Evolutionary conservation across 2,329 filamentous ascomycete species (phyloP).

Genomic region (Claviceps humidiphila): DNA sequence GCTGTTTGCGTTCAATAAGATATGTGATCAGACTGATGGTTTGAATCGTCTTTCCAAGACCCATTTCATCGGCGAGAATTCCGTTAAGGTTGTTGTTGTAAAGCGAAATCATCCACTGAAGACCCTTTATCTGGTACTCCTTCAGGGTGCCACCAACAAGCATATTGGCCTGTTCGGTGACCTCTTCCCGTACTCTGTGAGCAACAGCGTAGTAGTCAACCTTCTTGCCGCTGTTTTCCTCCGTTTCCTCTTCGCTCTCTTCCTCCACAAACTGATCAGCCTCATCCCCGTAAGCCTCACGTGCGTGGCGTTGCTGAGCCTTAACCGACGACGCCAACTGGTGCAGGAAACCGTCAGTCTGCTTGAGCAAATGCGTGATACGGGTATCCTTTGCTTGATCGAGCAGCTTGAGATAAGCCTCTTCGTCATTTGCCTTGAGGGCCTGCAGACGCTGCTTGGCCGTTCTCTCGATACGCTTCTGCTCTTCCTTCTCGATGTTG

Average conservation of each 20-base stretch:
- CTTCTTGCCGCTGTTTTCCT: conserved; percentile 61
- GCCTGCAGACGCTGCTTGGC: conserved; percentile 99
- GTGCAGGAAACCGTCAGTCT: conserved; percentile 94
- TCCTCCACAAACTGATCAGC: conserved; percentile 39
- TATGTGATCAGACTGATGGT: conserved; percentile 97
- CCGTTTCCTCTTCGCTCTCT: conserved; percentile 51
- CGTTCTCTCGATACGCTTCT: conserved; percentile 93
- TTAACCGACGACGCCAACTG: conserved; percentile 93
- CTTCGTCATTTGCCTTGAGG: conserved; percentile 96
- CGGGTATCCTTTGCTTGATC: conserved; percentile 98
- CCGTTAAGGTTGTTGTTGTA: conserved; percentile 99
- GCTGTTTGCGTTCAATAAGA: conserved; percentile 88
- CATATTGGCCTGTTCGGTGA: conserved; percentile 68
- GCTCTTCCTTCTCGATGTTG: conserved; percentile 97
- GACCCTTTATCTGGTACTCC: conserved; percentile 95
- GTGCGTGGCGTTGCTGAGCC: conserved; percentile 75
- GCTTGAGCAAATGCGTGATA: conserved; percentile 92
- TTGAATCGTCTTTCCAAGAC: conserved; percentile 98
- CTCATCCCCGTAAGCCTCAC: conserved; percentile 63
- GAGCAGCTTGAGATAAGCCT: conserved; percentile 93
- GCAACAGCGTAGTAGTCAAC: conserved; percentile 98
- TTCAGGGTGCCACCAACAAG: conserved; percentile 88
- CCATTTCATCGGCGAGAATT: conserved; percentile 98
- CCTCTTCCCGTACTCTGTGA: conserved; percentile 87
- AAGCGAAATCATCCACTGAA: conserved; percentile 98